Conservation (phyloP, 2,329 filamentous ascomycete species). For the Penicillium sp. region DNA sequence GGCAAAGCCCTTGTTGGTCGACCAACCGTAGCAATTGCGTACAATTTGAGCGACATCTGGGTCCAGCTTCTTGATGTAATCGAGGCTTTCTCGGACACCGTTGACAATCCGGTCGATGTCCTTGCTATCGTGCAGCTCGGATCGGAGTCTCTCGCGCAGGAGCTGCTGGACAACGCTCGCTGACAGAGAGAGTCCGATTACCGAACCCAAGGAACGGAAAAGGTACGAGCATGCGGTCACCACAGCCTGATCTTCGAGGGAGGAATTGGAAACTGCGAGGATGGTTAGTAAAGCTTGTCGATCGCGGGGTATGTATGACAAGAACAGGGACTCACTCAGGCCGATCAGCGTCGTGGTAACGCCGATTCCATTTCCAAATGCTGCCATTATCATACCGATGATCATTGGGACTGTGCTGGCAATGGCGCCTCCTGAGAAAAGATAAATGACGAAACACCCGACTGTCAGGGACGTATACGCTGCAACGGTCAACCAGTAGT, state of each 20-base stretch:
- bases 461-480: slow-evolving; percentile 53
- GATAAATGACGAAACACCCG: slow-evolving; percentile 53
- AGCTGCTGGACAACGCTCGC: slow-evolving; percentile 68
- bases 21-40: slow-evolving; percentile 60
- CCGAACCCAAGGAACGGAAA: slow-evolving; percentile 67
- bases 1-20: slow-evolving; percentile 50
- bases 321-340: slow-evolving; percentile 47
- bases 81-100: slow-evolving; percentile 64
- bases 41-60: slow-evolving; percentile 58
- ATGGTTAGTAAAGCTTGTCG: slow-evolving; percentile 6
- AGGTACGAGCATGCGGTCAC: slow-evolving; percentile 76
- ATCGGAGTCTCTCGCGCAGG: slow-evolving; percentile 55
- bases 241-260: slow-evolving; percentile 64
- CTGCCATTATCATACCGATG: slow-evolving; percentile 53
- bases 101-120: slow-evolving; percentile 63
- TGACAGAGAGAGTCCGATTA: slow-evolving; percentile 63
- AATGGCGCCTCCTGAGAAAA: slow-evolving; percentile 53
- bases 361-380: slow-evolving; percentile 55
- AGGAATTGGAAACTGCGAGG: slow-evolving; percentile 60
- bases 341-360: slow-evolving; percentile 69
- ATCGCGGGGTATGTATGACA: neutral
- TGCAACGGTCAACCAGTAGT: slow-evolving; percentile 63
- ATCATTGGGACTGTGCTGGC: slow-evolving; percentile 53
- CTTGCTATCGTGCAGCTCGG: slow-evolving; percentile 52
- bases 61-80: slow-evolving; percentile 63